Evolutionary conservation across 2,329 filamentous ascomycete genomes (phyloP).

Genomic region (Pleomassaria siparia): DNA sequence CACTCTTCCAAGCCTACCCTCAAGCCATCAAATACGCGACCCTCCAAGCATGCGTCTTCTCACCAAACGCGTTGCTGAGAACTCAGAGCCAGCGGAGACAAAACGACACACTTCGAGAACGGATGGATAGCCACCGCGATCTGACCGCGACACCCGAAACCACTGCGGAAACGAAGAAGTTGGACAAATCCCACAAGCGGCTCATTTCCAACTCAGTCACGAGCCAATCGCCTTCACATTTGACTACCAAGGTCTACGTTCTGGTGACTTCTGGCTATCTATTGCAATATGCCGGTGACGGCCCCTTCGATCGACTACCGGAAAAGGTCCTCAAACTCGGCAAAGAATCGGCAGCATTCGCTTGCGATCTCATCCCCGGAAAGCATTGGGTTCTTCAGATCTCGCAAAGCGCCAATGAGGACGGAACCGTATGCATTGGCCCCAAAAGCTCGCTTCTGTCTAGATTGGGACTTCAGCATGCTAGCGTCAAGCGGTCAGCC

Average conservation of each 20-base stretch:
- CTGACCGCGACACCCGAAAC: constrained; percentile 31
- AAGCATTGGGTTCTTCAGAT: constrained; percentile 80
- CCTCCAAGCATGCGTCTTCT: constrained; percentile 66
- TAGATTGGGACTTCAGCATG: constrained; percentile 61
- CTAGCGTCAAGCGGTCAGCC: constrained; percentile 57
- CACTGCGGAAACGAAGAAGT: constrained; percentile 30
- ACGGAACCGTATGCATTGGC: constrained; percentile 49
- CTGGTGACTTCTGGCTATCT: constrained; percentile 71
- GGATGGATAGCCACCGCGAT: constrained; percentile 40
- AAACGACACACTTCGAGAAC: constrained; percentile 44
- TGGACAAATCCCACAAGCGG: constrained; percentile 48
- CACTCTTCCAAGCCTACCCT: constrained; percentile 83
- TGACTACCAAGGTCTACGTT: constrained; percentile 72
- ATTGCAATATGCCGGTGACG: constrained; percentile 72
- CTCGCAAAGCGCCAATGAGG: constrained; percentile 64
- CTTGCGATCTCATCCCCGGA: constrained; percentile 76
- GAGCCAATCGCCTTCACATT: constrained; percentile 60
- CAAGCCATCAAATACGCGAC: constrained; percentile 77
- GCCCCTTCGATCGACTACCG: constrained; percentile 69
- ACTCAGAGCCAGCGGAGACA: constrained; percentile 57
- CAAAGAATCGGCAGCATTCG: constrained; percentile 77
- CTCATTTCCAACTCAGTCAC: constrained; percentile 40
- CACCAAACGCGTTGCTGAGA: constrained; percentile 69
- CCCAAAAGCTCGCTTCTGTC: constrained; percentile 64
- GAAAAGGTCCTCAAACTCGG: constrained; percentile 73